phyloP scores from a whole-genome alignment of 306 rosid genomes.

The Psophocarpus tetragonolobus region DNA sequence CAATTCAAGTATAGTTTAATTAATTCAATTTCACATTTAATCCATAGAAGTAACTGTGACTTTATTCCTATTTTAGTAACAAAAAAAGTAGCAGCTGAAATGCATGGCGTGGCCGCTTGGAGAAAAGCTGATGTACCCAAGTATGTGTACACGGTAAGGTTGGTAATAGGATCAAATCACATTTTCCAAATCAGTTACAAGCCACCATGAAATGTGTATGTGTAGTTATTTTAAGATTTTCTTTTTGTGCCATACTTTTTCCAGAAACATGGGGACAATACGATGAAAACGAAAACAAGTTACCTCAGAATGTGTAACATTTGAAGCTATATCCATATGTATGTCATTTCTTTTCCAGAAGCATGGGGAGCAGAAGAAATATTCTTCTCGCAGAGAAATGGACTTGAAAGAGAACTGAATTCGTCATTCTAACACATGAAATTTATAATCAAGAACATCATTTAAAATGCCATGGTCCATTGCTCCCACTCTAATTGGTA shows the following conservation, averaged over 20 bases:
- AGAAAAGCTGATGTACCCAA: not conserved
- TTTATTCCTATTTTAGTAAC: not conserved
- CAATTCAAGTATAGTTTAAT: not conserved
- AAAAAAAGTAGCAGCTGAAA: not conserved
- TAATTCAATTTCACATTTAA: not conserved
- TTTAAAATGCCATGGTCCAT: not conserved
- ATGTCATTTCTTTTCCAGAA: not conserved
- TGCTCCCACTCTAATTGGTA: not conserved
- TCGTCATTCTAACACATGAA: not conserved
- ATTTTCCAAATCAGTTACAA: not conserved
- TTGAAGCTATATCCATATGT: not conserved
- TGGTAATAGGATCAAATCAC: not conserved
- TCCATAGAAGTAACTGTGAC: not conserved
- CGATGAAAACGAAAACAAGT: not conserved
- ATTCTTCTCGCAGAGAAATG: not conserved
- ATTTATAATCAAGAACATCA: not conserved
- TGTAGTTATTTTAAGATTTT: not conserved
- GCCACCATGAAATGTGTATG: not conserved
- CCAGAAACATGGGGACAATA: not conserved
- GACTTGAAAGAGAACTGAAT: not conserved
- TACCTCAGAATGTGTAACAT: not conserved
- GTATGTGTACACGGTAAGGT: not conserved
- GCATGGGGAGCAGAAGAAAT: not conserved
- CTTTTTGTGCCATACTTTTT: not conserved
- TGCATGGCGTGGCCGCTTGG: not conserved